Evolutionary conservation across 208 protist genomes (phyloP).

Genomic region (Leishmania major): DNA sequence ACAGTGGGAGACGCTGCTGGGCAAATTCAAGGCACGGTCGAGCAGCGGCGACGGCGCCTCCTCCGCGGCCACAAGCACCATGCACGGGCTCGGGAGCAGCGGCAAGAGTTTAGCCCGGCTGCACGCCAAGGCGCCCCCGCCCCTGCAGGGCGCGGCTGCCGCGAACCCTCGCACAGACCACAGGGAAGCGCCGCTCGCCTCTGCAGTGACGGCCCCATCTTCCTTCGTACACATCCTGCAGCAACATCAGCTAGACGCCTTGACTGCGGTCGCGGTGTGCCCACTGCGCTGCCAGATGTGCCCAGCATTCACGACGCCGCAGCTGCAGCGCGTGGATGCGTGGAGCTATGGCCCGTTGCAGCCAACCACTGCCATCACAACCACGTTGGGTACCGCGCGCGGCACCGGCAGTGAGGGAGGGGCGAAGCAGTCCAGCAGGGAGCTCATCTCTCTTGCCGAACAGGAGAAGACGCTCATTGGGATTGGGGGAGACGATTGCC

Average conservation of each 20-base stretch:
- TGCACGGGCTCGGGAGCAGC: neutral
- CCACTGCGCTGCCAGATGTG: constrained; percentile 47
- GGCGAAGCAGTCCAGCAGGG: neutral
- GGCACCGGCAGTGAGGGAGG: neutral
- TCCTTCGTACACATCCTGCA: constrained; percentile 21
- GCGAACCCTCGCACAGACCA: neutral
- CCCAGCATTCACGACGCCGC: constrained; percentile 57
- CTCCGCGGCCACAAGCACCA: neutral
- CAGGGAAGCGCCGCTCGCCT: neutral
- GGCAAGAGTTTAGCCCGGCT: neutral
- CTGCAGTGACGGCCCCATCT: neutral
- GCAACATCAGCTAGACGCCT: constrained; percentile 24
- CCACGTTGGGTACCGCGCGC: neutral
- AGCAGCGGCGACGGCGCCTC: neutral
- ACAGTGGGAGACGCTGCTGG: constrained; percentile 24
- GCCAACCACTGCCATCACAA: constrained; percentile 12
- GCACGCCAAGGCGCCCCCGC: neutral
- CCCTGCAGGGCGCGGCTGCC: neutral
- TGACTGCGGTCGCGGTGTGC: constrained; percentile 39
- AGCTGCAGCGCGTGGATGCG: constrained; percentile 57
- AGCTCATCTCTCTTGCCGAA: neutral
- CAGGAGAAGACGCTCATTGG: neutral
- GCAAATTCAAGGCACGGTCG: neutral
- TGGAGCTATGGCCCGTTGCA: constrained; percentile 59
- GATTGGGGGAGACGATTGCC: neutral